Conservation (phyloP, 176 grass and related monocot species). For the Aechmea fasciata region DNA sequence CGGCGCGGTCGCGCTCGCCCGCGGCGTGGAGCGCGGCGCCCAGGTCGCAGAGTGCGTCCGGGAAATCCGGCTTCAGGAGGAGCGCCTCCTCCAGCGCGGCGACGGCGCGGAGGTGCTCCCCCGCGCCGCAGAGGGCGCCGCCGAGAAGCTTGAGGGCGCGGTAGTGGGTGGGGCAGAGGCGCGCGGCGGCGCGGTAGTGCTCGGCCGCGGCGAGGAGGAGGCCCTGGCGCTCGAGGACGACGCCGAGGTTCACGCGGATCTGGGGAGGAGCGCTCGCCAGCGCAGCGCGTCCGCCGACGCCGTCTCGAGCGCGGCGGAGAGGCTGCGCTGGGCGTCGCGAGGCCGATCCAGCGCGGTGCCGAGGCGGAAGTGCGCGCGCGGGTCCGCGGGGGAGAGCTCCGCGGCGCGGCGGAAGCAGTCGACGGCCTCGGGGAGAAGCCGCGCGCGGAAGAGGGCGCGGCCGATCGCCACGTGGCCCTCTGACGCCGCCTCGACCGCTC, state of each 20-base stretch:
- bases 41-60: slow-evolving; percentile 3
- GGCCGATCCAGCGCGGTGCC: neutral
- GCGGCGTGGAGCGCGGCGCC: neutral
- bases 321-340: neutral
- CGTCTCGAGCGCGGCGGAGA: neutral
- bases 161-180: slow-evolving; percentile 6
- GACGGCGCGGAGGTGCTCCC: neutral
- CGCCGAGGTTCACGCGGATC: slow-evolving; percentile 3
- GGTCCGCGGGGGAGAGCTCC: neutral
- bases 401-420: neutral
- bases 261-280: neutral
- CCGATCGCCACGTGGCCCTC: neutral
- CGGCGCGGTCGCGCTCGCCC: neutral
- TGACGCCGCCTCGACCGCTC: neutral
- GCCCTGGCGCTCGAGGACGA: neutral
- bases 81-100: neutral
- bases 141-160: slow-evolving; percentile 2
- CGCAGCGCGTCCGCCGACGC: neutral
- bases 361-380: neutral
- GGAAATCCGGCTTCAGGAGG: neutral
- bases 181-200: neutral
- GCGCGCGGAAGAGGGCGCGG: neutral
- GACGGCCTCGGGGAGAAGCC: neutral
- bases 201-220: neutral
- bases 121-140: neutral